A percentile compares a stretch with the other conserved stretches of the same genome.
phyloP scores from a whole-genome alignment of 148 eudicot genomes.

The Heliosperma pusillum region DNA sequence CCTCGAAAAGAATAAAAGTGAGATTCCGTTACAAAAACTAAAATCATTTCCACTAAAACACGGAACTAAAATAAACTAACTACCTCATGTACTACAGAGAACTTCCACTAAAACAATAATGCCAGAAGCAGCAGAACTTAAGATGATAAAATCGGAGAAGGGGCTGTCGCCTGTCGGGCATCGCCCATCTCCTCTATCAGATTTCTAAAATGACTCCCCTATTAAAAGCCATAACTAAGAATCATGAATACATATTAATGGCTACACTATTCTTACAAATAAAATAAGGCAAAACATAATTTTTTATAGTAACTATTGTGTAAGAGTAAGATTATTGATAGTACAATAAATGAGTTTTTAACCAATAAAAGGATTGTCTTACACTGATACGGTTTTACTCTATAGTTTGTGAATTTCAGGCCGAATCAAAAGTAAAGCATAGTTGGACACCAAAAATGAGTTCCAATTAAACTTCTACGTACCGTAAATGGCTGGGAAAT shows the following conservation, averaged over 20 bases:
- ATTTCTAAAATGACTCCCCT: neutral
- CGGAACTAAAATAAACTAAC: neutral
- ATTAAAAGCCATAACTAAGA: neutral
- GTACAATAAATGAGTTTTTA: no score
- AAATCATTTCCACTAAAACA: neutral
- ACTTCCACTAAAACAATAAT: neutral
- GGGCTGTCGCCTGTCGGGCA: neutral
- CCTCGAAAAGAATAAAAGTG: neutral
- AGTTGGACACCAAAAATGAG: neutral
- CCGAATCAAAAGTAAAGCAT: no score
- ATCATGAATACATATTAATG: neutral
- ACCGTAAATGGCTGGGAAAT: no score
- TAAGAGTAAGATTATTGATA: no score
- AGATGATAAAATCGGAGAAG: neutral
- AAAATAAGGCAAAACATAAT: no score
- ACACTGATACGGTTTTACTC: no score
- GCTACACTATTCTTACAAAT: no score
- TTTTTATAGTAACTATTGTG: no score
- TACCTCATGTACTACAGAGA: neutral
- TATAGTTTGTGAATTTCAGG: no score
- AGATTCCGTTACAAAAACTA: neutral
- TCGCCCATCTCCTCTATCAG: neutral
- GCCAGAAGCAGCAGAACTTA: neutral
- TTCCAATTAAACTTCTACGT: no score
- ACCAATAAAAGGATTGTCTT: no score